Evolutionary conservation across 257 asterid genomes (phyloP).

Genomic region (Knoxia roxburghii): DNA sequence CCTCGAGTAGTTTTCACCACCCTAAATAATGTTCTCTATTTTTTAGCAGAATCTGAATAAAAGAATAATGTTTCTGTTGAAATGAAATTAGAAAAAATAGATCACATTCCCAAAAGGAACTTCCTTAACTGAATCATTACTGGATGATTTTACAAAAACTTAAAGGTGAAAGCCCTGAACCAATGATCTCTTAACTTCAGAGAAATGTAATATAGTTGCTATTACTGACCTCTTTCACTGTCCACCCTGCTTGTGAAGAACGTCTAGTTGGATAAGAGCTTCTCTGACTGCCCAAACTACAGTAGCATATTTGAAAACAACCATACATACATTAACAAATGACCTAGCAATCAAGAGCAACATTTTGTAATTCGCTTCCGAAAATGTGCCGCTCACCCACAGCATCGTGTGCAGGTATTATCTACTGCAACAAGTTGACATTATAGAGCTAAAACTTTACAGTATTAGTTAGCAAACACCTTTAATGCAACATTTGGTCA

Average conservation of each 20-base stretch:
- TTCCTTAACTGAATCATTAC: not conserved
- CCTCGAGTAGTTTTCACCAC: not conserved
- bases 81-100: not conserved
- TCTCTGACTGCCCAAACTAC: constrained; percentile 34
- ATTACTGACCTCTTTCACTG: constrained; percentile 62
- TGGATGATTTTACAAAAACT: no score
- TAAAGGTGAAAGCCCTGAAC: no score
- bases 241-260: constrained; percentile 90
- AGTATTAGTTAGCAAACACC: not conserved
- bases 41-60: not conserved
- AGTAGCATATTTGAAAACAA: constrained; percentile 13
- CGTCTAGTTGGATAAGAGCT: constrained; percentile 48
- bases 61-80: not conserved
- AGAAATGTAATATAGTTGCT: not conserved
- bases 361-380: not conserved
- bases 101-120: no score
- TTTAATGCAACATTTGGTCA: not conserved
- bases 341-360: constrained; percentile 25
- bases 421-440: not conserved
- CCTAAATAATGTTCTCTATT: not conserved
- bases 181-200: not conserved
- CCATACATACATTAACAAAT: constrained; percentile 16
- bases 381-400: not conserved
- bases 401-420: not conserved
- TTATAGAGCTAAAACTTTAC: not conserved